Conservation (phyloP, 768 basidiomycete species). For the Amanita muscaria region DNA sequence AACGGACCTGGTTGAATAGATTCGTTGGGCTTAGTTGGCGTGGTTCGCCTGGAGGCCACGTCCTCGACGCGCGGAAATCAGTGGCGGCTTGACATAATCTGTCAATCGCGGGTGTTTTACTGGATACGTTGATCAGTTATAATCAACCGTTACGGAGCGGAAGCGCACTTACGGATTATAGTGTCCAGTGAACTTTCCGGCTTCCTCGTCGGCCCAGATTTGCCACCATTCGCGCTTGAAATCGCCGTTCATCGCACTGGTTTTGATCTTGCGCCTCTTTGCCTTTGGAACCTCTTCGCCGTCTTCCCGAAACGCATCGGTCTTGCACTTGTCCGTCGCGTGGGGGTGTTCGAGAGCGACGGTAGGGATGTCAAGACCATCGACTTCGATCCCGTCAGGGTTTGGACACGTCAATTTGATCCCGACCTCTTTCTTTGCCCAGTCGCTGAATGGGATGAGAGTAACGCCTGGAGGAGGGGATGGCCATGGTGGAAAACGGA, state of each 20-base stretch:
- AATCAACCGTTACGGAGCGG: conserved; percentile 6
- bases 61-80: conserved; percentile 42
- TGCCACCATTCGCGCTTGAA: conserved; percentile 51
- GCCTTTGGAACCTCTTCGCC: conserved; percentile 25
- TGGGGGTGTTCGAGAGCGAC: conserved; percentile 46
- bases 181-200: conserved; percentile 30
- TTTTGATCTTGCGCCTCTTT: not conserved
- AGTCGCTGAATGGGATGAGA: conserved; percentile 36
- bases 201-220: conserved; percentile 60
- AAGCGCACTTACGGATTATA: conserved; percentile 43
- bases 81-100: conserved; percentile 48
- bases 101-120: conserved; percentile 37
- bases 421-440: conserved; percentile 30
- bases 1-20: conserved; percentile 59
- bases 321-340: conserved; percentile 45
- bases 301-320: conserved; percentile 42
- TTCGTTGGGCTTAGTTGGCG: conserved; percentile 26
- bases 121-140: conserved; percentile 16
- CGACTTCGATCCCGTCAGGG: conserved; percentile 42
- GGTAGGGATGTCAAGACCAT: conserved; percentile 61
- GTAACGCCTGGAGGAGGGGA: conserved; percentile 26
- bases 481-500: conserved; percentile 45
- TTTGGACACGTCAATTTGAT: conserved; percentile 15
- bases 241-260: not conserved
- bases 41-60: conserved; percentile 26